Conservation (phyloP, 2,329 filamentous ascomycete species). For the Ceratocystis smalleyi region DNA sequence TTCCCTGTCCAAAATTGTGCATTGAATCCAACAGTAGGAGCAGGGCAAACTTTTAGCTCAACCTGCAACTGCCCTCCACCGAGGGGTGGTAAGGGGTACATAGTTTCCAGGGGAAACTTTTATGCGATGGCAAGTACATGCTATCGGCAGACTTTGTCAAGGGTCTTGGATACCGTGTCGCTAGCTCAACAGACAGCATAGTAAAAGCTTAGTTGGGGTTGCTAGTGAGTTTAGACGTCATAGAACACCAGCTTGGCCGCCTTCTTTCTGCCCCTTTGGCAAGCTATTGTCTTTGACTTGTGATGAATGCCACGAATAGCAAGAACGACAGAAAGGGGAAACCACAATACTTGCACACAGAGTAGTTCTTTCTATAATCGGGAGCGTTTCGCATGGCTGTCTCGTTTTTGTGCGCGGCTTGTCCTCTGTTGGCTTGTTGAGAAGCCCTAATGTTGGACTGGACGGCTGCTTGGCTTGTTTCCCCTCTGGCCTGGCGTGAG, state of each 20-base stretch:
- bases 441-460: background rate
- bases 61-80: background rate
- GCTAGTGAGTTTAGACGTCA: background rate
- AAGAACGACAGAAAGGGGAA: too few species aligned
- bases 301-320: background rate
- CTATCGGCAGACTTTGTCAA: background rate
- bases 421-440: background rate
- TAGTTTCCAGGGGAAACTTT: background rate
- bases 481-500: background rate
- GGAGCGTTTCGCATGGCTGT: too few species aligned
- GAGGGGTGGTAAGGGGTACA: background rate
- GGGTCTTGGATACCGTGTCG: background rate
- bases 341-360: too few species aligned
- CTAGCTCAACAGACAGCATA: background rate
- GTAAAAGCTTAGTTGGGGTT: background rate
- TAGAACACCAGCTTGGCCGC: background rate
- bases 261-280: background rate
- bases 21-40: background rate
- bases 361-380: too few species aligned
- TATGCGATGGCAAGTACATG: background rate
- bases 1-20: background rate
- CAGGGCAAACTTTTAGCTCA: conserved; percentile 2
- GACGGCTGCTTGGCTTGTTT: background rate
- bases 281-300: background rate
- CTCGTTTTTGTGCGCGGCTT: background rate